Conservation (phyloP, 164 flowering plant genomes). For the Vitis rotundifolia region DNA sequence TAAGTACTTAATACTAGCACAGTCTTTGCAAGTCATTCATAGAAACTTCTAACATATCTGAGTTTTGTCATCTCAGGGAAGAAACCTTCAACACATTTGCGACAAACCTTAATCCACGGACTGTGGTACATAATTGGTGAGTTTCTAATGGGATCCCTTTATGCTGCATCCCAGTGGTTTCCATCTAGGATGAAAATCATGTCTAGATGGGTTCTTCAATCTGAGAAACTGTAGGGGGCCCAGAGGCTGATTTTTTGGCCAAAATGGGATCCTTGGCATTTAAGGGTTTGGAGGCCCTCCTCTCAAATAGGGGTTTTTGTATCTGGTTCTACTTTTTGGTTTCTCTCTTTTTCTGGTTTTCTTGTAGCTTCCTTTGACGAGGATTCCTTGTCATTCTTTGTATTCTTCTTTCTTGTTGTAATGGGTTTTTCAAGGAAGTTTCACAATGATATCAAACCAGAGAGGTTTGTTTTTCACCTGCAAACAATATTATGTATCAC, state of each 20-base stretch:
- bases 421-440: background rate
- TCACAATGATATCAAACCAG: background rate
- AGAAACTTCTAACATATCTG: conserved; percentile 4
- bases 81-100: conserved; percentile 88
- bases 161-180: background rate
- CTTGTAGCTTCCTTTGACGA: too few relatives aligned
- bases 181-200: too few relatives aligned
- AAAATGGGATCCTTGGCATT: too few relatives aligned
- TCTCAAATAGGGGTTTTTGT: too few relatives aligned
- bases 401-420: background rate
- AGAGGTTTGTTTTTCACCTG: background rate
- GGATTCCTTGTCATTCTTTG: too few relatives aligned
- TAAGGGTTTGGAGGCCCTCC: too few relatives aligned
- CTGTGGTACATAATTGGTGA: conserved; percentile 96
- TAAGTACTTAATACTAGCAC: background rate
- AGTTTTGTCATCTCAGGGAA: conserved; percentile 59
- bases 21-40: background rate
- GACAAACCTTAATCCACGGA: conserved; percentile 62
- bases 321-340: too few relatives aligned
- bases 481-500: background rate
- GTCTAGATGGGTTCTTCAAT: too few relatives aligned
- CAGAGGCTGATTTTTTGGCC: too few relatives aligned
- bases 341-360: too few relatives aligned
- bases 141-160: conserved; percentile 16
- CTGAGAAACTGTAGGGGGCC: too few relatives aligned